A percentile compares a stretch with the other conserved stretches of the same genome.
Conservation (phyloP, 352 stramenopile genomes). For the Phytophthora cactorum region DNA sequence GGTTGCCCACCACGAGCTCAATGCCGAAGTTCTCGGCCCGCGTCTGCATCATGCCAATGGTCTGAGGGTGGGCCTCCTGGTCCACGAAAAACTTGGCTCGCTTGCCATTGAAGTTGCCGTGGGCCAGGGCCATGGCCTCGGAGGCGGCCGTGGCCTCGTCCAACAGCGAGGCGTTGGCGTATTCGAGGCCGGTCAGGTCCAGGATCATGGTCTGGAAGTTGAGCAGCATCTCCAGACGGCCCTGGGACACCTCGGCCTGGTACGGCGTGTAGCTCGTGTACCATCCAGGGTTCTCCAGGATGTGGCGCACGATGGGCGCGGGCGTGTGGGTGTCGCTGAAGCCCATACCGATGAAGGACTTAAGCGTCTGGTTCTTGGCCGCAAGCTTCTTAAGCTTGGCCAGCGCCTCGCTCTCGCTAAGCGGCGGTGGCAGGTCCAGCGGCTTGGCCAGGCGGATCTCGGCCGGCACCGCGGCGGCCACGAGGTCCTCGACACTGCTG, state of each 20-base stretch:
- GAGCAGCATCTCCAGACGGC: conserved; percentile 98
- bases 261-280: conserved; percentile 99
- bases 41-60: conserved; percentile 94
- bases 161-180: conserved; percentile 97
- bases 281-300: conserved; percentile 99
- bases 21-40: conserved; percentile 92
- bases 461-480: conserved; percentile 94
- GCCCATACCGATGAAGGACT: conserved; percentile 98
- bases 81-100: conserved; percentile 97
- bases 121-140: conserved; percentile 98
- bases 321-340: conserved; percentile 98
- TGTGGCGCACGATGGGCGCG: conserved; percentile 96
- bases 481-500: conserved; percentile 93
- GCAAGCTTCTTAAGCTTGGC: conserved; percentile 91
- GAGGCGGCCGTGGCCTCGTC: conserved; percentile 99
- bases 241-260: conserved; percentile 99
- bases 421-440: conserved; percentile 67
- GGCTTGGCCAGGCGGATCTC: conserved; percentile 88
- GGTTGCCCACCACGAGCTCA: conserved; percentile 93
- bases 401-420: conserved; percentile 95
- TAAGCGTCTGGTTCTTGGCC: conserved; percentile 95
- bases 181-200: conserved; percentile 96
- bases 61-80: conserved; percentile 92
- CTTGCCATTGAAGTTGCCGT: conserved; percentile 93
- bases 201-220: conserved; percentile 99